Evolutionary conservation across 1,284 basidiomycete species (phyloP), one percentile per base, ranked within the genome.

Genomic region (Ustilago vetiveriae): DNA sequence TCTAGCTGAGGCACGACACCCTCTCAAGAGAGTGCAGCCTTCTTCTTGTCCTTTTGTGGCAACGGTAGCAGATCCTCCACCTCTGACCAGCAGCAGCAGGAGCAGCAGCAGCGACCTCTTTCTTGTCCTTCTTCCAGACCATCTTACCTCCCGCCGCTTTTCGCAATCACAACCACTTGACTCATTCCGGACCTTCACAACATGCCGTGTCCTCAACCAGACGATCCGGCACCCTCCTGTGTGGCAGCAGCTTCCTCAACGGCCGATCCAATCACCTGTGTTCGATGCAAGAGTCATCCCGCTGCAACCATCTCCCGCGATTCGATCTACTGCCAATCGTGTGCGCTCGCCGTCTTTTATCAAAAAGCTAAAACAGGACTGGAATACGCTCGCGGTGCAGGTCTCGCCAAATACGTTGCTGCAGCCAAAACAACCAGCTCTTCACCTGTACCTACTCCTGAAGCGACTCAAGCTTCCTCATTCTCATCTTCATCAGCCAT

Each of bases 371-470:
- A 74, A 33, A 21, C 68, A 1, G 69, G 72, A 10, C 55, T 78
- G 9, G 76, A 78, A 22, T 56, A 52, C 0, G 72, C 65, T 3
- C 64, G 76, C 3, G 76, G 76, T 32, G 74, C 76, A 3, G 63
- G 73, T 26, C 59, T 78, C 0, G 55, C 60, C 23, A 62, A 67
- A 23, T 69, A 63, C 33, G 72, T 74, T 22, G 69, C 55, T 13
- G 52, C 50, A 2, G 64, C 36, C 3, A 53, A 48, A 36, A 32
- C 41, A 39, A 32, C 41, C 17, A 35, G 16, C 29, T 37, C 37
- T 13, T n/a, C 22, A 46, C n/a, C 35, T 11, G 24, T 3, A 9
- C 13, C n/a, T 8, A 10, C 19, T 1, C 26, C 48, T 11, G 40
- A n/a, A 14, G 16, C 49, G 14, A 42, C 14, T 6, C 33, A 38